Percentiles rank a stretch among this genome's conserved stretches.
Conservation (phyloP, 2,329 filamentous ascomycete species). For the Clarireedia homoeocarpa region DNA sequence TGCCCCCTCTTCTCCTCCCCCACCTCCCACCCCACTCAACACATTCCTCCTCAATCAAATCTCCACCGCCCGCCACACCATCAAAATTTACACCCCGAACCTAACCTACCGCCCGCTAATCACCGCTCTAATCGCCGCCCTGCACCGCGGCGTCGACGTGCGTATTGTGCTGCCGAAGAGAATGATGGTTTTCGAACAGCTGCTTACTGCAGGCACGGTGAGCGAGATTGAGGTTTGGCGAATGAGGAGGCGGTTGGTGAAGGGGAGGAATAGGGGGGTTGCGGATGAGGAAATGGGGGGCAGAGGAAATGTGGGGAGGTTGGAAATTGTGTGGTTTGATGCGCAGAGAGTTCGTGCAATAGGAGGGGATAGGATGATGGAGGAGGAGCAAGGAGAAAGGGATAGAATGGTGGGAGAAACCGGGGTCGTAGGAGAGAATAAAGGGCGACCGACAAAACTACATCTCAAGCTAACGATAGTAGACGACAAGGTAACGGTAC, state of each 20-base stretch:
- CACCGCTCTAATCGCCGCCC: slow-evolving; percentile 49
- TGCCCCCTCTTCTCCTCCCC: slow-evolving; percentile 56
- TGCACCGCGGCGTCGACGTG: slow-evolving; percentile 60
- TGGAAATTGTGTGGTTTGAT: slow-evolving; percentile 26
- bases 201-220: slow-evolving; percentile 70
- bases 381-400: background rate
- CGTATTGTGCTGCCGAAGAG: slow-evolving; percentile 56
- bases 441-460: slow-evolving; percentile 53
- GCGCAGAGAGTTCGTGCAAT: slow-evolving; percentile 7
- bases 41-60: slow-evolving; percentile 29
- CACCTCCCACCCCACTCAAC: slow-evolving; percentile 51
- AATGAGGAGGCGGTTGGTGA: slow-evolving; percentile 42
- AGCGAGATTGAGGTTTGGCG: slow-evolving; percentile 56
- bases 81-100: slow-evolving; percentile 73
- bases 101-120: slow-evolving; percentile 61
- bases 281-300: slow-evolving; percentile 10
- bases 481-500: slow-evolving; percentile 57
- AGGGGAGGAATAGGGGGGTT: slow-evolving; percentile 6
- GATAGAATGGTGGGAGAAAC: too few species aligned
- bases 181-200: slow-evolving; percentile 73
- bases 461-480: slow-evolving; percentile 74
- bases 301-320: slow-evolving; percentile 13
- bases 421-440: background rate
- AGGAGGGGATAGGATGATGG: slow-evolving; percentile 16
- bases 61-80: slow-evolving; percentile 39